These are phyloP conservation scores for Talinum fruticosum DNA, from an alignment of 148 eudicot species.

Conservation along the genomic window DNA sequence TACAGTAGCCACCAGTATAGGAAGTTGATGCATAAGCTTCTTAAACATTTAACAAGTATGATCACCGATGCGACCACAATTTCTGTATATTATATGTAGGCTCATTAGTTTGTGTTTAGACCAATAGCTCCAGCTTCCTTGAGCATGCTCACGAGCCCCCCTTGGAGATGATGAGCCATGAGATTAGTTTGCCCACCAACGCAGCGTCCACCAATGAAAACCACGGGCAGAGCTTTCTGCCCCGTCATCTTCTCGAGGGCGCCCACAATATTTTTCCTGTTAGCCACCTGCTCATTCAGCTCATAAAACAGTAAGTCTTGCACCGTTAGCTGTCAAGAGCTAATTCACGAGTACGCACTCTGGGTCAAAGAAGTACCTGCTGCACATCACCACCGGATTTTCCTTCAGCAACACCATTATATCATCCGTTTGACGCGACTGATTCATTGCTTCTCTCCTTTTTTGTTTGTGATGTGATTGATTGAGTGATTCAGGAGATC, in stretches of 20 bases:
- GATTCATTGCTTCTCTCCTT: neutral
- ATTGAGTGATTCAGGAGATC: neutral
- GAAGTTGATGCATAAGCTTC: no score
- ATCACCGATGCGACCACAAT: no score
- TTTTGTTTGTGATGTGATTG: neutral
- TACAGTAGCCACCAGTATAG: no score
- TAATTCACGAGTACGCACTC: constrained; percentile 43
- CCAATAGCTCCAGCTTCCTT: constrained; percentile 56
- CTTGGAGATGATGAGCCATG: constrained; percentile 55
- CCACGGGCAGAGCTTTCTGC: constrained; percentile 34
- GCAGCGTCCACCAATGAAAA: constrained; percentile 48
- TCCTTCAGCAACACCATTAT: constrained; percentile 36
- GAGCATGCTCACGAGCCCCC: constrained; percentile 45
- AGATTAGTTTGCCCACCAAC: constrained; percentile 67
- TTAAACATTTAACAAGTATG: no score
- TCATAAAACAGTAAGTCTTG: constrained; percentile 50
- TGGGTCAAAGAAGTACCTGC: constrained; percentile 29
- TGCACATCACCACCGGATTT: constrained; percentile 2
- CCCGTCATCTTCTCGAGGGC: constrained; percentile 36
- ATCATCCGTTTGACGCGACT: constrained; percentile 27
- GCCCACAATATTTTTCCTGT: constrained; percentile 42
- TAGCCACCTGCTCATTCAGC: constrained; percentile 48
- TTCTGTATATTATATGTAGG: neutral
- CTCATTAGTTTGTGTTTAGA: constrained; percentile 22
- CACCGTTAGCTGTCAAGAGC: constrained; percentile 52